Base-by-base conservation (phyloP, 495 filamentous ascomycete species). In the Talaromyces adpressus region DNA sequence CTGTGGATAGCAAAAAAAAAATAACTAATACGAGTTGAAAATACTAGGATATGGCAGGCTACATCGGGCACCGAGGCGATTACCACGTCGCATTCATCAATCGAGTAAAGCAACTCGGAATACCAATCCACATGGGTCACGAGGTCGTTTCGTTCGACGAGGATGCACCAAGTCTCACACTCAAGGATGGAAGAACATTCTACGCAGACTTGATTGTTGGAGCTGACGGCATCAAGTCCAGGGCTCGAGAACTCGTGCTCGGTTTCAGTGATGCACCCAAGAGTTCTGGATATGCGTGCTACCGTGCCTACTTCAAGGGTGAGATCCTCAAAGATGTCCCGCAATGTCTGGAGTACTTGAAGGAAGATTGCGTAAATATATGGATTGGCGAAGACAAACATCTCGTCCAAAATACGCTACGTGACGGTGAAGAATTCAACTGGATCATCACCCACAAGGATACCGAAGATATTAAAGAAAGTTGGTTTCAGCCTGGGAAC, bases 61-160 rank as follows among this genome's bases (percentile, higher is more conserved):
- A 59, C 22, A 59, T 59, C 20, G 57, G 57, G 3, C 81, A 83
- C 60, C 71, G 80, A 30, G 81, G 81, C 1, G 79, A 82, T 68
- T 83, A 82, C 67, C 81, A 82, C 67, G 73, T 77, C 47, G 78
- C 74, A 6, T 82, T 84, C 62, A 73, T 84, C 47, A 72, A 77
- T 54, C 77, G 77, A 34, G 81, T 83, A 27, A 67, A 70, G 11
- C 71, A 82, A 14, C 69, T 79, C n/a, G 75, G 73, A 6, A 80
- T 85, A 16, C 72, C 72, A 20, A 79, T 84, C 30, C 70, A 69
- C 45, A 82, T 82, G 79, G 76, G 71, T 22, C 68, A 68, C 61
- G 79, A 82, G 62, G 78, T 83, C 0, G 70, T 79, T 1, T 65
- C 72, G 7, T 83, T 79, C 65, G 72, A 80, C 39, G 80, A 82